A percentile compares a stretch with the other conserved stretches of the same genome.
These are phyloP conservation scores for Helotiales sp. DNA, from an alignment of 2,329 filamentous ascomycete genomes.

Conservation along the genomic window DNA sequence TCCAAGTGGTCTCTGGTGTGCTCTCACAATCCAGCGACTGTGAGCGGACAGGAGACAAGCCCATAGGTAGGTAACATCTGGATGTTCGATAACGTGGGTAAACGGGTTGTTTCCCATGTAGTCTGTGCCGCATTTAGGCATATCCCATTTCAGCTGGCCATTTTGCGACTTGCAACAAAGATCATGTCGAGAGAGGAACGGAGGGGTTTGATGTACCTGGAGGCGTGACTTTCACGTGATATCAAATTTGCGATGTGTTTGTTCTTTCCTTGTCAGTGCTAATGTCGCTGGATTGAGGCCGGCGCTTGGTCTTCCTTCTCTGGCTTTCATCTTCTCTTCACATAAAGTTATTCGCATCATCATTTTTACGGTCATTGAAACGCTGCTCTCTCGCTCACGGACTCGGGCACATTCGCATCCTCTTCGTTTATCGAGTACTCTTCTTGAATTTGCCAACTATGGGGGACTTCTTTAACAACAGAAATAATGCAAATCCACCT, in stretches of 20 bases:
- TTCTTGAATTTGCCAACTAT: too few relatives aligned
- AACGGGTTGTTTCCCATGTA: background rate
- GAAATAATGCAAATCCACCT: too few relatives aligned
- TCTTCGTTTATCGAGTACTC: too few relatives aligned
- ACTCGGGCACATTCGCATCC: too few relatives aligned
- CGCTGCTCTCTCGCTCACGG: background rate
- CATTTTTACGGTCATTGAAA: background rate
- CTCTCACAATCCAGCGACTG: background rate
- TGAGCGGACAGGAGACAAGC: background rate
- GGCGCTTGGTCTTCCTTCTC: background rate
- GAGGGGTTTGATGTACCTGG: background rate
- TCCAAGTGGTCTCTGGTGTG: background rate
- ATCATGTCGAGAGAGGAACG: background rate
- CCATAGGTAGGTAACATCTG: background rate
- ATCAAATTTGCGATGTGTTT: background rate
- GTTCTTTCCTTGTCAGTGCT: background rate
- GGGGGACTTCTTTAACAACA: too few relatives aligned
- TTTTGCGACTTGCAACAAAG: background rate
- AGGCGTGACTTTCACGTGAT: background rate
- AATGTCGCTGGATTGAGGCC: background rate
- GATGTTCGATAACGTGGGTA: background rate
- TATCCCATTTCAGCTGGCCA: constrained; percentile 3
- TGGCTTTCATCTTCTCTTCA: background rate
- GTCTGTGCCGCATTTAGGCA: background rate
- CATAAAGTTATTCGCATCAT: background rate